Base-by-base conservation (phyloP, 2,329 filamentous ascomycete species). In the Podosphaera fusca region DNA sequence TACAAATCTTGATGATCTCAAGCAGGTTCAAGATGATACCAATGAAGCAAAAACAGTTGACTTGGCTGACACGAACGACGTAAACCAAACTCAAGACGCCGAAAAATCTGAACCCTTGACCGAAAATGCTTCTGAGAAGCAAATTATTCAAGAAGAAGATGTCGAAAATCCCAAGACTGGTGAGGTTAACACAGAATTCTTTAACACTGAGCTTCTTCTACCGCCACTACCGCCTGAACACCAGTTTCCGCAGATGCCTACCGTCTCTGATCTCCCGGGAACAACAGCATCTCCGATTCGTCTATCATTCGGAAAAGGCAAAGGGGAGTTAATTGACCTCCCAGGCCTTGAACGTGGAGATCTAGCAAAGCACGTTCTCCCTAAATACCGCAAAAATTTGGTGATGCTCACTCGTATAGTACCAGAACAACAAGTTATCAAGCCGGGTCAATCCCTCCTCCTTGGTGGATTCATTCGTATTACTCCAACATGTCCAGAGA, bases 211-310 rank as follows among this genome's bases (percentile, higher is more conserved):
- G 5, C 71, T 76, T 14, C 75, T 95, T 36, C 76, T 96, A 0
- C 90, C 90, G 0, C 88, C 89, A 2, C 73, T 80, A 0, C 86
- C 82, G 59, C 72, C 74, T 3, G 87, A 88, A 64, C 80, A 78
- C 2, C 75, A 82, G 55, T 96, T 82, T 64, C 90, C 90, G 4
- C 73, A 80, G 14, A 89, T 96, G 77, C 90, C 90, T 1, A 71
- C 94, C 9, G 84, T 95, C 1, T 95, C 88, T 0, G 78, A 85
- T 3, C 75, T 95, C 2, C 87, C 92, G 0, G 92, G 94, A 8
- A 98, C 92, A 0, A 98, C 92, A 0, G 92, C 89, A 1, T 94
- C 88, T 0, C 92, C 92, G 0, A 96, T 98, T 63, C 83, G 92
- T 34, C 80, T 96, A 21, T 87, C 88, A 0, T 98, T 92, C 66